Conservation (phyloP, 2,329 filamentous ascomycete species). For the Cryphonectria radicalis region DNA sequence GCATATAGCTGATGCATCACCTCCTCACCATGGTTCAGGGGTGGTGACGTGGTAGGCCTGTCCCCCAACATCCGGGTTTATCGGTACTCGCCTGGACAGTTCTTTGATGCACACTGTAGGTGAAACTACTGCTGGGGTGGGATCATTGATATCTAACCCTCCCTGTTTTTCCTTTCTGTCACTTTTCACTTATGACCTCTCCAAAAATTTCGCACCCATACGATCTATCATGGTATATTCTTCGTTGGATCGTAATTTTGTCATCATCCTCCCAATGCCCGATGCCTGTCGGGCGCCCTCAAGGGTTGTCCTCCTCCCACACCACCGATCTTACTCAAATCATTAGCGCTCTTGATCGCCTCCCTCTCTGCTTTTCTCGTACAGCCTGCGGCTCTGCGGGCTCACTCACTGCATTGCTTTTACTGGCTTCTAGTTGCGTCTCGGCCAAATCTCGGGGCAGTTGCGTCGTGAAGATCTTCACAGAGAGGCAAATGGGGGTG, state of each 20-base stretch:
- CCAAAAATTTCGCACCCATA: not conserved
- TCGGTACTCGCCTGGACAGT: constrained; percentile 82
- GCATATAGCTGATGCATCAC: constrained; percentile 16
- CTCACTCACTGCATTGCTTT: not conserved
- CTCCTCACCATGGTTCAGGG: constrained; percentile 60
- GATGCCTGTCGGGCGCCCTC: not conserved
- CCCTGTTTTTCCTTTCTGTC: constrained; percentile 11
- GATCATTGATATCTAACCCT: not conserved
- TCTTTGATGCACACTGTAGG: constrained; percentile 91
- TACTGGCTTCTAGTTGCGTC: not conserved
- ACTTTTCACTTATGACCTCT: constrained; percentile 3
- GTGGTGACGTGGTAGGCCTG: constrained; percentile 79
- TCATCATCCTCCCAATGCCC: constrained; percentile 1
- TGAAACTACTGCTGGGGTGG: constrained; percentile 32
- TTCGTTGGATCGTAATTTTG: not conserved
- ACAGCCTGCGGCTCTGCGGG: not conserved
- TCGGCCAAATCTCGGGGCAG: not conserved
- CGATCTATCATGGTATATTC: not conserved
- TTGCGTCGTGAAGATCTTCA: no score
- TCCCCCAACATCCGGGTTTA: constrained; percentile 91
- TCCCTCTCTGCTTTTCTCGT: not conserved
- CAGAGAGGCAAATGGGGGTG: not conserved
- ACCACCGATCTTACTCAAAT: not conserved
- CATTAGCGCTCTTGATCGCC: not conserved
- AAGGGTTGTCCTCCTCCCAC: not conserved